Base-by-base conservation (phyloP, 73 alveolate species). In the Tetrahymena borealis region DNA sequence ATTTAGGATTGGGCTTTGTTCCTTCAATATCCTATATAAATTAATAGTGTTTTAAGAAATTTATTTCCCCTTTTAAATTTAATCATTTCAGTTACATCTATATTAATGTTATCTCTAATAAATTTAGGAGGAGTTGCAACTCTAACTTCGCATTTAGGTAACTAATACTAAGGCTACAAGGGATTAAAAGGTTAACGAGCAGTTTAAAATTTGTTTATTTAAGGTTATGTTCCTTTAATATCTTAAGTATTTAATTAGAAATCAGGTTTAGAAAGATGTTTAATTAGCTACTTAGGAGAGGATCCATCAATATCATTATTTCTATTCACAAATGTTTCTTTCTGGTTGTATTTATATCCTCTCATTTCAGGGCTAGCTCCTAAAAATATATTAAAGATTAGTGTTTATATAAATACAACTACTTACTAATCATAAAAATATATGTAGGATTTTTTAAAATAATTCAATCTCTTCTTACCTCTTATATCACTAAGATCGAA, bases 1-100 rank as follows among this genome's bases (percentile, higher is more conserved):
- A 94, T 42, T 95, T 94, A 35, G 93, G 35, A 40, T 93, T 43
- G 0, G 99, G 99, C 79, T 96, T 94, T 16, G 99, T 97, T 3
- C 99, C 99, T 93, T 97, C 96, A 40, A 98, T 98, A 92, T 98
- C 99, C 35, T 96, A 95, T 33, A 96, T 95, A 93, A 78, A 78
- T 38, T 32, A 20, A 91, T 91, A 32, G 78, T 10, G 39, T 24
- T 28, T 2, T 7, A 42, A n/a, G 1, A n/a, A 10, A 12, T 10
- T 2, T 3, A n/a, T 16, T 42, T 1, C 7, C 24, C 24, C 2
- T 10, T 42, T 11, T 11, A n/a, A 42, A 60, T 60, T 60, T 60
- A 18, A 24, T 24, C 10, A 0, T 41, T 41, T 41, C n/a, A 60
- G 28, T 60, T 78, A 92, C 95, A 93, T 93, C 95, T 31, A 79